These are phyloP conservation scores for Aspergillus olivimuriae DNA, from an alignment of 495 filamentous ascomycete species.

Conservation along the genomic window DNA sequence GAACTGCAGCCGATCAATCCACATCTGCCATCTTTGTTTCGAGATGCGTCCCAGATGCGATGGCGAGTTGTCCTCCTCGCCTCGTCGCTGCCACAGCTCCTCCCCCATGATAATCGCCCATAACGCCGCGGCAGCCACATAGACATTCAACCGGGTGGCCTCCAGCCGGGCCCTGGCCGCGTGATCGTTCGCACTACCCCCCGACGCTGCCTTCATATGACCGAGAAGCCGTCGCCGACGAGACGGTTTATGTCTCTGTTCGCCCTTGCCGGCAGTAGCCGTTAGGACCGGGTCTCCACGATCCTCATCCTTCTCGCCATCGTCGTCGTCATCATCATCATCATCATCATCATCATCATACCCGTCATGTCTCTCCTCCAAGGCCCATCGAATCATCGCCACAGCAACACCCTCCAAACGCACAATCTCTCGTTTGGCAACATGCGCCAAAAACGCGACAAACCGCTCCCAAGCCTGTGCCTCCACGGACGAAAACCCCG, in stretches of 20 bases:
- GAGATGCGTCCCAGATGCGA: conserved; percentile 2
- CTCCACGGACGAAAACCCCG: conserved; percentile 1
- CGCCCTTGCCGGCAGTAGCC: too few species aligned
- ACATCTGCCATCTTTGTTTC: conserved; percentile 10
- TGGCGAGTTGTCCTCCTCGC: conserved; percentile 5
- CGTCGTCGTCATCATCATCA: too few species aligned
- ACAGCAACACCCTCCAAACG: conserved; percentile 7
- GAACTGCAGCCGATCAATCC: conserved; percentile 11
- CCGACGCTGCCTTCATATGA: too few species aligned
- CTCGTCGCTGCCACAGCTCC: conserved; percentile 22
- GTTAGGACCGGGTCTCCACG: too few species aligned
- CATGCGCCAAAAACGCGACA: conserved; percentile 5
- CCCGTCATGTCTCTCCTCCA: conserved; percentile 3
- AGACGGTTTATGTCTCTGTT: too few species aligned
- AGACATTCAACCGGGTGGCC: conserved; percentile 1
- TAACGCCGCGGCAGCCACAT: conserved; percentile 8
- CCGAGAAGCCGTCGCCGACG: too few species aligned
- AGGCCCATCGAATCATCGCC: conserved; percentile 5
- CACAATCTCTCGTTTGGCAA: neutral
- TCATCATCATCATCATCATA: too few species aligned
- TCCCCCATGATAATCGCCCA: conserved; percentile 19
- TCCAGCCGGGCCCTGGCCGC: neutral
- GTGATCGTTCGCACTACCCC: neutral
- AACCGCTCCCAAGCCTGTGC: conserved; percentile 1
- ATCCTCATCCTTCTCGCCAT: too few species aligned